Conservation (phyloP, 768 basidiomycete species). For the Naganishia randhawae region DNA sequence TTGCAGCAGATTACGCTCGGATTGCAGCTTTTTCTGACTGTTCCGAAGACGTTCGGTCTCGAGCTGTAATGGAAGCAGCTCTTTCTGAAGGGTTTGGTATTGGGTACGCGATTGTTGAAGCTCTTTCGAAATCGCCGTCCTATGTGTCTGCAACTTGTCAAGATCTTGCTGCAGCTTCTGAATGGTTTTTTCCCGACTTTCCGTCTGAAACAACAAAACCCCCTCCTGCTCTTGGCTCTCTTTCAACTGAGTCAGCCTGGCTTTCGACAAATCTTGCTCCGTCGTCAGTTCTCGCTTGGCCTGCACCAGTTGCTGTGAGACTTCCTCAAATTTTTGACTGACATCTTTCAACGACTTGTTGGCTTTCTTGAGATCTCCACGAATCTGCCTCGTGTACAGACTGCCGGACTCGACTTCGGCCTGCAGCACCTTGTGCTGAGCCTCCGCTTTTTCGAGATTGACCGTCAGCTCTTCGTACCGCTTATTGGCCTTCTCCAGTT, state of each 20-base stretch:
- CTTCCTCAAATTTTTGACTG: background rate
- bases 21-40: slow-evolving; percentile 1
- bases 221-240: background rate
- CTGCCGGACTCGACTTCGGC: background rate
- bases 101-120: background rate
- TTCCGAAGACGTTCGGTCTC: background rate
- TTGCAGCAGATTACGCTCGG: background rate
- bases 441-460: background rate
- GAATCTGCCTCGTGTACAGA: background rate
- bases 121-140: background rate
- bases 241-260: background rate
- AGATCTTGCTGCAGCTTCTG: background rate
- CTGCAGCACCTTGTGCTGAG: background rate
- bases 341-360: background rate
- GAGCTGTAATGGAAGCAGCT: background rate
- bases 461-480: background rate
- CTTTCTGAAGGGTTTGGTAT: background rate
- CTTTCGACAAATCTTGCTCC: background rate
- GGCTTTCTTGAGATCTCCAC: background rate
- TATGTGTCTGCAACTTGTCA: background rate
- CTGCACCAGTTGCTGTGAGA: background rate
- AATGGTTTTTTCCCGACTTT: background rate
- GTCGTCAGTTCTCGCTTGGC: background rate
- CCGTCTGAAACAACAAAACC: too few relatives aligned
- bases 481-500: background rate